Percentiles rank a stretch among this genome's conserved stretches.
Conservation (phyloP, 345 rosid genomes). For the Citrus medica region DNA sequence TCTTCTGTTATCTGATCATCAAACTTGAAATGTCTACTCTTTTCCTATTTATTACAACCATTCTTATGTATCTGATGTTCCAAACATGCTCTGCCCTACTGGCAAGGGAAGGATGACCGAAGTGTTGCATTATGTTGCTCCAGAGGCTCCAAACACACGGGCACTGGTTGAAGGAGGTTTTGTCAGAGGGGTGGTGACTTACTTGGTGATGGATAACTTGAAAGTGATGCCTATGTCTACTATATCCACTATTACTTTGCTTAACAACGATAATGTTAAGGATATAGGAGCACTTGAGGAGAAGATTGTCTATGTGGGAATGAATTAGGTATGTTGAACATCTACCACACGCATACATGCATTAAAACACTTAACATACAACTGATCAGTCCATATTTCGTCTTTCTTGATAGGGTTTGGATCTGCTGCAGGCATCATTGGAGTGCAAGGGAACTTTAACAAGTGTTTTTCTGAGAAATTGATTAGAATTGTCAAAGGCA, state of each 20-base stretch:
- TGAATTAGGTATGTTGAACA: constrained; percentile 5
- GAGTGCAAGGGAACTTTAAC: constrained; percentile 25
- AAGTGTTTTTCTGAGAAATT: constrained; percentile 1
- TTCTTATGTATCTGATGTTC: background rate
- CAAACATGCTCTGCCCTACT: background rate
- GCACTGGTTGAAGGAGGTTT: background rate
- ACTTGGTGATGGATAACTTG: constrained; percentile 32
- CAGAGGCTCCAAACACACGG: background rate
- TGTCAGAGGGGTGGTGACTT: constrained; percentile 23
- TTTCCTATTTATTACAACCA: background rate
- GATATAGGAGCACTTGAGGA: constrained; percentile 15
- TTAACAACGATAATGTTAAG: constrained; percentile 14
- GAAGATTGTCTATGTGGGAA: background rate
- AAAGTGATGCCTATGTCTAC: constrained; percentile 22
- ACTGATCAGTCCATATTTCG: too few species aligned
- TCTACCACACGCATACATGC: too few species aligned
- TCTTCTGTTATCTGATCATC: background rate
- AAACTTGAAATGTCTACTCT: background rate
- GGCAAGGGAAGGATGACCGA: background rate
- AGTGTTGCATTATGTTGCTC: background rate
- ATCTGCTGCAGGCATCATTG: constrained; percentile 19
- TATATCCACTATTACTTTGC: constrained; percentile 8
- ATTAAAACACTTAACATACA: too few species aligned
- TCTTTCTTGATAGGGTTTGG: background rate
- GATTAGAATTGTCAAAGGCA: background rate